Conservation (phyloP, 768 basidiomycete genomes). For the Suillus fuscotomentosus region DNA sequence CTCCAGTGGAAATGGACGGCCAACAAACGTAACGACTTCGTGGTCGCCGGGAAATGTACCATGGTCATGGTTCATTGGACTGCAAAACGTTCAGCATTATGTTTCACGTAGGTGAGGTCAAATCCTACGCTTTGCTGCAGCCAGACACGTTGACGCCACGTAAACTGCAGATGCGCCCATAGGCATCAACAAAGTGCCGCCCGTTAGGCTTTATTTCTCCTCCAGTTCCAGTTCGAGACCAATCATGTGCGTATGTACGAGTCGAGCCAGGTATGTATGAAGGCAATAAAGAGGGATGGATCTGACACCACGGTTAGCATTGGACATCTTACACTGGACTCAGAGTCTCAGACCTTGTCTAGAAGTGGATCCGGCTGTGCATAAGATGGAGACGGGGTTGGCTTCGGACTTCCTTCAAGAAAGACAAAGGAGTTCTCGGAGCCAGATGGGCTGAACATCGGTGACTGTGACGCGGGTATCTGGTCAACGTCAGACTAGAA, state of each 20-base stretch:
- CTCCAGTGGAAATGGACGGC: slow-evolving; percentile 85
- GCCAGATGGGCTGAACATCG: slow-evolving; percentile 28
- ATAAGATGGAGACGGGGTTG: slow-evolving; percentile 7
- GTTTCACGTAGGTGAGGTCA: background rate
- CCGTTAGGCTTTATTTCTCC: slow-evolving; percentile 61
- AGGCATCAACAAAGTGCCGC: slow-evolving; percentile 77
- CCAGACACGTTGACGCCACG: slow-evolving; percentile 89
- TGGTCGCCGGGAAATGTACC: slow-evolving; percentile 66
- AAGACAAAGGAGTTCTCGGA: slow-evolving; percentile 51
- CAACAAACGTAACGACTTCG: slow-evolving; percentile 76
- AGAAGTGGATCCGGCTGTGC: background rate
- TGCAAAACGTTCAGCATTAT: slow-evolving; percentile 23
- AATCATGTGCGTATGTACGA: slow-evolving; percentile 68
- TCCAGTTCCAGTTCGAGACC: slow-evolving; percentile 58
- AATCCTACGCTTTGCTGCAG: slow-evolving; percentile 72
- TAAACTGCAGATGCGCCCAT: slow-evolving; percentile 76
- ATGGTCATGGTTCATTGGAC: slow-evolving; percentile 69
- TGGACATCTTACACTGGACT: background rate
- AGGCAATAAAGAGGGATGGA: slow-evolving; percentile 48
- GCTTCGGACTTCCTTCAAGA: slow-evolving; percentile 29
- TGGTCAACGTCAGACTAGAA: background rate
- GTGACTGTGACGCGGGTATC: background rate
- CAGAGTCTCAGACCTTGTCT: background rate
- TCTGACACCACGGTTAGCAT: slow-evolving; percentile 8
- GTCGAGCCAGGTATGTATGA: slow-evolving; percentile 47